A percentile compares a stretch with the other conserved stretches of the same genome.
Conservation (phyloP, 768 basidiomycete species). For the Russula dissimulans region DNA sequence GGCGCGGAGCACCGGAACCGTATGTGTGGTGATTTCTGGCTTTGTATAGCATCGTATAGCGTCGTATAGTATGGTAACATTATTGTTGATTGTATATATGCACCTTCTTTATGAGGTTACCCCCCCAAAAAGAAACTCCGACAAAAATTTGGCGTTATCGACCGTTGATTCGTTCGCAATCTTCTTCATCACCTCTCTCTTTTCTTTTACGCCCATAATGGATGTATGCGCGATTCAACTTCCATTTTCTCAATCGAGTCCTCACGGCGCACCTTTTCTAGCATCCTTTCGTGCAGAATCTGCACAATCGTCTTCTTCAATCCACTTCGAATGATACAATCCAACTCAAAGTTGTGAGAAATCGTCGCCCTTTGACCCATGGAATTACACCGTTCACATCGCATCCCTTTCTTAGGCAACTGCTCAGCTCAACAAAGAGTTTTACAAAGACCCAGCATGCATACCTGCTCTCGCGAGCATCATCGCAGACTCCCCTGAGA, state of each 20-base stretch:
- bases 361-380: constrained; percentile 8
- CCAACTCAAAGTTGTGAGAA: constrained; percentile 77
- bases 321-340: constrained; percentile 83
- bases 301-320: constrained; percentile 81
- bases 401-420: constrained; percentile 56
- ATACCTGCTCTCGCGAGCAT: constrained; percentile 87
- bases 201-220: constrained; percentile 27
- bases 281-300: constrained; percentile 66
- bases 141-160: constrained; percentile 41
- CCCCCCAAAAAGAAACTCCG: constrained; percentile 39
- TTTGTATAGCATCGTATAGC: neutral
- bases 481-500: constrained; percentile 75
- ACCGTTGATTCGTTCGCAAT: constrained; percentile 18
- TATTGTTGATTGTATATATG: neutral
- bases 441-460: constrained; percentile 84
- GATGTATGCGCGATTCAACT: constrained; percentile 34
- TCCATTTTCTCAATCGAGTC: neutral
- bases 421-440: constrained; percentile 80
- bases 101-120: neutral
- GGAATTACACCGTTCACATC: neutral
- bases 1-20: constrained; percentile 30
- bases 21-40: constrained; percentile 1
- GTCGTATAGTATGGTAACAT: neutral
- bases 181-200: constrained; percentile 10
- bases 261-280: constrained; percentile 24